Conservation (phyloP, 257 asterid species). For the Anisodus tanguticus region DNA sequence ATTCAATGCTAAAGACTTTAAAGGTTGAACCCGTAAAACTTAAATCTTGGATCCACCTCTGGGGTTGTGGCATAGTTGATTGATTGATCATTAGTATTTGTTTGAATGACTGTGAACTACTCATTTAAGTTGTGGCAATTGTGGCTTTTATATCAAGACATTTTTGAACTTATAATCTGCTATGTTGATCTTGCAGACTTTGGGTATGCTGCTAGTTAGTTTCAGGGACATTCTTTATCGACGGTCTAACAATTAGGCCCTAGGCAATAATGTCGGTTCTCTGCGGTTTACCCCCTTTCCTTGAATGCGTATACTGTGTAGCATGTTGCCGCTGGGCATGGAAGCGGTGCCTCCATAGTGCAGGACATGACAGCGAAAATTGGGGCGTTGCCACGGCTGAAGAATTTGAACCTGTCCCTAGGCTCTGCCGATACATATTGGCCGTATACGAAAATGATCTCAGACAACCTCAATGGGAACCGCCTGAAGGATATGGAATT, state of each 20-base stretch:
- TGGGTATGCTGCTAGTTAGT: background rate
- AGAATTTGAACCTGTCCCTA: constrained; percentile 82
- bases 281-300: constrained; percentile 69
- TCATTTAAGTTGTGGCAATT: background rate
- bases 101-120: background rate
- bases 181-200: constrained; percentile 14
- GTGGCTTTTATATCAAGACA: background rate
- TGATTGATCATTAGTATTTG: background rate
- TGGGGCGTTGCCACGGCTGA: constrained; percentile 70
- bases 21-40: no score
- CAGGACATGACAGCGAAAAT: constrained; percentile 73
- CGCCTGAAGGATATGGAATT: constrained; percentile 75
- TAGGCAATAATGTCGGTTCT: constrained; percentile 63
- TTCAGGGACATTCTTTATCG: background rate
- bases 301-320: constrained; percentile 78
- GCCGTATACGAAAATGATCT: constrained; percentile 77
- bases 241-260: constrained; percentile 9
- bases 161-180: background rate
- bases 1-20: no score
- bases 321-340: constrained; percentile 84
- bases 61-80: background rate
- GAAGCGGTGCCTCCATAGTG: constrained; percentile 80
- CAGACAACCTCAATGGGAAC: constrained; percentile 61
- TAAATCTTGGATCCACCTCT: no score
- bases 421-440: constrained; percentile 76